Evolutionary conservation across 129 eudicot species (phyloP).

Genomic region (Tagetes patula): DNA sequence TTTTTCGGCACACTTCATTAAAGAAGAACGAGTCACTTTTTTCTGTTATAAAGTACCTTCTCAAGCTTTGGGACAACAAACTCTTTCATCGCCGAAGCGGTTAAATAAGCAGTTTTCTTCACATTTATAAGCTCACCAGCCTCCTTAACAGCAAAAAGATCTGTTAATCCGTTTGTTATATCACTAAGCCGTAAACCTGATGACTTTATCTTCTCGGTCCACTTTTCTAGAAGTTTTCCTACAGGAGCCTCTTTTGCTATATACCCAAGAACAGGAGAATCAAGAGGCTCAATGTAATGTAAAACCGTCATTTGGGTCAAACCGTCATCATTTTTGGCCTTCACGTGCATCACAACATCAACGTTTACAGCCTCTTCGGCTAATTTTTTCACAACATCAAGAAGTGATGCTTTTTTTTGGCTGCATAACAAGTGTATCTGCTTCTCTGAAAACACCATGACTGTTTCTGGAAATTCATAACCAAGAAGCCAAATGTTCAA

Average conservation of each 20-base stretch:
- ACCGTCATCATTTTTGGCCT: conserved; percentile 49
- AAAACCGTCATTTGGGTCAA: conserved; percentile 45
- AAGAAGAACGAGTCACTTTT: conserved; percentile 50
- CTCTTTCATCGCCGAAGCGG: conserved; percentile 52
- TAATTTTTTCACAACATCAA: conserved; percentile 45
- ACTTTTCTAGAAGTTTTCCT: conserved; percentile 51
- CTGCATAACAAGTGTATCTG: conserved; percentile 66
- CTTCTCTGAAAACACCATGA: conserved; percentile 56
- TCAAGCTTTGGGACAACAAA: conserved; percentile 66
- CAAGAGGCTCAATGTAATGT: conserved; percentile 20
- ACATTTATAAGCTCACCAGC: conserved; percentile 42
- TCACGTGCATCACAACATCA: conserved; percentile 58
- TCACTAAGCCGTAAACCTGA: conserved; percentile 39
- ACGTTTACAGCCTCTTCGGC: conserved; percentile 53
- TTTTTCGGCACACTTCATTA: conserved; percentile 62
- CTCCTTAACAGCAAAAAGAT: conserved; percentile 62
- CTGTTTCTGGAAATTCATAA: conserved; percentile 67
- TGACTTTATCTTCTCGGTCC: conserved; percentile 45
- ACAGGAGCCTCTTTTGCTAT: conserved; percentile 58
- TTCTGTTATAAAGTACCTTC: conserved; percentile 59
- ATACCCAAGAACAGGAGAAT: conserved; percentile 45
- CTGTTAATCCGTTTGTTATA: conserved; percentile 54
- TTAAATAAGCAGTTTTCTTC: conserved; percentile 56
- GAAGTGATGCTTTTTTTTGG: conserved; percentile 55
- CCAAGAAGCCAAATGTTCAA: conserved; percentile 67